Evolutionary conservation across 805 yeast species (phyloP).

Genomic region (Starmerella cellae): DNA sequence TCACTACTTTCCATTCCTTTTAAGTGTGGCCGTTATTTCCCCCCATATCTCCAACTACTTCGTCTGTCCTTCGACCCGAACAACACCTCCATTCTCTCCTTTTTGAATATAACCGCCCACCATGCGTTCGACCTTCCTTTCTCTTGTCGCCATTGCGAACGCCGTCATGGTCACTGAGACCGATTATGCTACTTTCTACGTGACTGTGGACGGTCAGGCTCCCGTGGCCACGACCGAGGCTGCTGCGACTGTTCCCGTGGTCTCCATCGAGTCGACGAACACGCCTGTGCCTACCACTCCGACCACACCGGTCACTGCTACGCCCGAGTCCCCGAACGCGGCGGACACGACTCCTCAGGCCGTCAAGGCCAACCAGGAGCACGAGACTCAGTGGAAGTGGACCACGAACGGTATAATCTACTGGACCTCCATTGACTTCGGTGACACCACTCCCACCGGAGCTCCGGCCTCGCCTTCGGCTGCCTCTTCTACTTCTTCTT

Average conservation of each 20-base stretch:
- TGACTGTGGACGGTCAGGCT: constrained; percentile 15
- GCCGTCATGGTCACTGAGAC: constrained; percentile 20
- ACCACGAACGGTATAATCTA: too few relatives aligned
- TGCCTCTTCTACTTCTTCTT: constrained; percentile 14
- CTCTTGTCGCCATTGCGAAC: constrained; percentile 14
- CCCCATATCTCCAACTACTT: neutral
- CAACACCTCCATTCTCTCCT: too few relatives aligned
- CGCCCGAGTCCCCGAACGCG: neutral
- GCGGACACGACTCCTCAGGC: constrained; percentile 1
- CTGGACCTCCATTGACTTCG: too few relatives aligned
- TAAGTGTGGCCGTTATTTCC: neutral
- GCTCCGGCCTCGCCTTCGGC: constrained; percentile 20
- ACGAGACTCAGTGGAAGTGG: neutral
- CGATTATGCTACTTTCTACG: constrained; percentile 17
- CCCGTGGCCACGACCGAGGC: constrained; percentile 1
- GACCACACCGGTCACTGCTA: neutral
- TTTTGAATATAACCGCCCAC: neutral
- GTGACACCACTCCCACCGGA: constrained; percentile 2
- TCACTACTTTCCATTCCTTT: neutral
- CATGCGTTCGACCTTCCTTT: constrained; percentile 5
- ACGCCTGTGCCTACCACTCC: neutral
- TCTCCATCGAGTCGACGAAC: neutral
- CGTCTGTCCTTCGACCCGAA: constrained; percentile 1
- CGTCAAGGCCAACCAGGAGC: neutral
- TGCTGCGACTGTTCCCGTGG: neutral